A percentile compares a stretch with the other conserved stretches of the same genome.
phyloP scores from a whole-genome alignment of 805 yeast species.

The Cyberlindnera suaveolens region DNA sequence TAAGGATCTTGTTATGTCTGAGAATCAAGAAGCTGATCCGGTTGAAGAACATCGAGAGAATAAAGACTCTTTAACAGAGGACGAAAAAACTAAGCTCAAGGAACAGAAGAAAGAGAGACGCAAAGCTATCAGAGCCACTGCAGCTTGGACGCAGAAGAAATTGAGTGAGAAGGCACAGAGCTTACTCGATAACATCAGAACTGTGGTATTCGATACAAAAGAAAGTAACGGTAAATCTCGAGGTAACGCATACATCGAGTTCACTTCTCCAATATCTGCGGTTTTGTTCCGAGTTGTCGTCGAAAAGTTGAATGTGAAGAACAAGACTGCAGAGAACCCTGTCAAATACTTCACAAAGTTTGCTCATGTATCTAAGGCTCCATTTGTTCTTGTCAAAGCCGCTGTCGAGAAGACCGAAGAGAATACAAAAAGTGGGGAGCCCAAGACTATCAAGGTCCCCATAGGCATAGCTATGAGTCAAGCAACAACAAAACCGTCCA shows the following conservation, averaged over 20 bases:
- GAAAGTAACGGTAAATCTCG: constrained; percentile 15
- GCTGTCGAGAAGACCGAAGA: neutral
- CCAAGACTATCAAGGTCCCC: neutral
- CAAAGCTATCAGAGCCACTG: constrained; percentile 1
- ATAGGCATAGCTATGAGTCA: neutral
- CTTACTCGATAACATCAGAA: constrained; percentile 5
- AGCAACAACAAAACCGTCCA: neutral
- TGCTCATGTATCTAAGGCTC: constrained; percentile 13
- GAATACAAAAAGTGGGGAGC: neutral
- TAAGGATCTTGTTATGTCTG: neutral
- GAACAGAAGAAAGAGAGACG: constrained; percentile 1
- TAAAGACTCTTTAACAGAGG: neutral
- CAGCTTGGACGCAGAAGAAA: constrained; percentile 2
- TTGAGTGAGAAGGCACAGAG: constrained; percentile 3
- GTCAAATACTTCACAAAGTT: constrained; percentile 10
- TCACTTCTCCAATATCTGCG: constrained; percentile 8
- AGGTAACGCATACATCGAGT: constrained; percentile 15
- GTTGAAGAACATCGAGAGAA: neutral
- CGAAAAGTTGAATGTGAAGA: constrained; percentile 9
- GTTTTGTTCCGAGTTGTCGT: constrained; percentile 12
- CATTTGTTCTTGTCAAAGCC: constrained; percentile 8
- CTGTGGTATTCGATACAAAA: constrained; percentile 9
- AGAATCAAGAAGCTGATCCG: neutral
- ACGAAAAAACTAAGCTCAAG: neutral
- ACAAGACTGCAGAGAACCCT: constrained; percentile 2